Percentiles rank a stretch among this genome's conserved stretches.
phyloP scores from a whole-genome alignment of 2,329 filamentous ascomycete species.

The Cryphonectria carpinicola region DNA sequence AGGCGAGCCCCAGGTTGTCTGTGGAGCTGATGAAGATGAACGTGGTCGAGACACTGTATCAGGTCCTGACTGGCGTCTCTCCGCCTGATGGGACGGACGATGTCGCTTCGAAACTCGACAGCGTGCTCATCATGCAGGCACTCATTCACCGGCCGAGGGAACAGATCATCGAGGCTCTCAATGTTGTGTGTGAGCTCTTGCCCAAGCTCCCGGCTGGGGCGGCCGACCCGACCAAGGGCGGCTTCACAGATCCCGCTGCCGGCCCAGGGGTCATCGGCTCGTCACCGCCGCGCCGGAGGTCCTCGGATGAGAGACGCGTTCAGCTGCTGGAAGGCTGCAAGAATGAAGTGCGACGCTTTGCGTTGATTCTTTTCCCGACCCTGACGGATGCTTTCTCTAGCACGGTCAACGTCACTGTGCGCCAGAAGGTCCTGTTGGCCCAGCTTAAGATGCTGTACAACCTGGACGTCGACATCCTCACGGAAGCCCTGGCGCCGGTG shows the following conservation, averaged over 20 bases:
- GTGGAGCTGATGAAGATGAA: constrained; percentile 94
- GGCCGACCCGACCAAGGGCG: constrained; percentile 47
- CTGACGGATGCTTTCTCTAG: constrained; percentile 96
- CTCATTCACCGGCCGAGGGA: constrained; percentile 94
- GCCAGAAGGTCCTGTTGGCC: constrained; percentile 93
- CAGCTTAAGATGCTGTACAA: constrained; percentile 98
- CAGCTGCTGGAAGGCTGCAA: constrained; percentile 82
- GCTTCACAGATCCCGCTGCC: constrained; percentile 49
- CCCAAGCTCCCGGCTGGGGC: constrained; percentile 67
- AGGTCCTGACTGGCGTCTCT: constrained; percentile 94
- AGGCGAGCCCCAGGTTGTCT: constrained; percentile 83
- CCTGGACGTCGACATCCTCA: constrained; percentile 80
- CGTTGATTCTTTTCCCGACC: constrained; percentile 90
- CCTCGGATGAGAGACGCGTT: constrained; percentile 79
- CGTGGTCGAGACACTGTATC: constrained; percentile 95
- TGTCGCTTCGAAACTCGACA: constrained; percentile 85
- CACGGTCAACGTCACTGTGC: constrained; percentile 91
- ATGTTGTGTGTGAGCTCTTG: constrained; percentile 93
- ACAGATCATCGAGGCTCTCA: constrained; percentile 95
- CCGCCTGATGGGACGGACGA: constrained; percentile 80
- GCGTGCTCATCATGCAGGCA: constrained; percentile 97
- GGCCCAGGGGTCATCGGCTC: constrained; percentile 47
- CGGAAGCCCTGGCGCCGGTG: constrained; percentile 83
- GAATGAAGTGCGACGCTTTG: constrained; percentile 85
- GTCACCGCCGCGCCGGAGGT: constrained; percentile 53